phyloP scores from a whole-genome alignment of 2,329 filamentous ascomycete species.

The Exophiala oligosperma region DNA sequence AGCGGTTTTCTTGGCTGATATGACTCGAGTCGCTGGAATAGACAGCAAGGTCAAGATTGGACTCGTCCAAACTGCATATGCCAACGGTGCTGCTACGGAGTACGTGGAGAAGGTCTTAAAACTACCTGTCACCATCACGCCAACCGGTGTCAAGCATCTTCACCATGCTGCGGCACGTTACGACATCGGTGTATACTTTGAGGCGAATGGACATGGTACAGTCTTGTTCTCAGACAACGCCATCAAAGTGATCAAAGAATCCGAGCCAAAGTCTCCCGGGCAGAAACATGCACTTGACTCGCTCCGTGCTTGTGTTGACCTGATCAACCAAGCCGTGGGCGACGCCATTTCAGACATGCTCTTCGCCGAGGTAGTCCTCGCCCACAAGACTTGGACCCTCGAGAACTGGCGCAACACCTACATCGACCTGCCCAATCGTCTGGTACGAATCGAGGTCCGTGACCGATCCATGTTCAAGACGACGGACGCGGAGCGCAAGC shows the following conservation, averaged over 20 bases:
- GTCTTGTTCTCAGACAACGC: constrained; percentile 90
- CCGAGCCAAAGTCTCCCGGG: constrained; percentile 83
- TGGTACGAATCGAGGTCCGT: constrained; percentile 87
- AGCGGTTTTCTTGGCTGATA: constrained; percentile 88
- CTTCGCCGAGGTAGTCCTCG: constrained; percentile 91
- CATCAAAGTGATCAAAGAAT: constrained; percentile 72
- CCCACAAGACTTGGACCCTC: constrained; percentile 88
- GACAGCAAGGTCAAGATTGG: constrained; percentile 82
- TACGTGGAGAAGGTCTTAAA: constrained; percentile 87
- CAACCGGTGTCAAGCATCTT: constrained; percentile 94
- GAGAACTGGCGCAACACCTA: constrained; percentile 93
- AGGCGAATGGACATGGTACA: constrained; percentile 97
- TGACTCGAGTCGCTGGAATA: constrained; percentile 77
- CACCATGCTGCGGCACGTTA: constrained; percentile 96
- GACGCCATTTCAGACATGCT: constrained; percentile 96
- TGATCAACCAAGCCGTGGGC: constrained; percentile 98
- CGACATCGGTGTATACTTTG: constrained; percentile 96
- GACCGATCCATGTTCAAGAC: constrained; percentile 89
- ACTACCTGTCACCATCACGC: constrained; percentile 87
- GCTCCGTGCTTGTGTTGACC: constrained; percentile 76
- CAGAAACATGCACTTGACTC: constrained; percentile 88
- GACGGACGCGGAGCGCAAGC: constrained; percentile 85
- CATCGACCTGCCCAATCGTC: constrained; percentile 87
- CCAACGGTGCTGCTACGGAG: constrained; percentile 90
- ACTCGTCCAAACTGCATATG: constrained; percentile 95